Evolutionary conservation across 345 rosid genomes (phyloP).

Genomic region (Sonneratia alba): DNA sequence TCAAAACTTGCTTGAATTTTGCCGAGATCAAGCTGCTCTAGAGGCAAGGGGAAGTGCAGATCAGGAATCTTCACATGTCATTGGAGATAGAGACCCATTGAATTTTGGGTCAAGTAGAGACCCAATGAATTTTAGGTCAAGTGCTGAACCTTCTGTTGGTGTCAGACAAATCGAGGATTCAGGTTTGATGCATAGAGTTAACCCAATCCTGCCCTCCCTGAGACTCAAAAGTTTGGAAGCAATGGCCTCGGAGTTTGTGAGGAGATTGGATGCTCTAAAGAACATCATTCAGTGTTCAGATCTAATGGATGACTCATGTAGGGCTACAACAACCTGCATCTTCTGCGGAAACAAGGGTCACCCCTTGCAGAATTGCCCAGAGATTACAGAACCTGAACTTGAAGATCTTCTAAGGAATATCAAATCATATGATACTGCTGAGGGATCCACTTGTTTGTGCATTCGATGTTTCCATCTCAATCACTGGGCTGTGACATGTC

Average conservation of each 20-base stretch:
- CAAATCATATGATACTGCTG: constrained; percentile 24
- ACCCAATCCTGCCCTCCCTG: constrained; percentile 23
- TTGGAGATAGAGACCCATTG: constrained; percentile 14
- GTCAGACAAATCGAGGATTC: constrained; percentile 24
- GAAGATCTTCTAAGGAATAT: constrained; percentile 38
- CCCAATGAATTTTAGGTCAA: constrained; percentile 14
- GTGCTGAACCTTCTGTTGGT: constrained; percentile 23
- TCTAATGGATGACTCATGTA: constrained; percentile 23
- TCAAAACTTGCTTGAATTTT: constrained; percentile 15
- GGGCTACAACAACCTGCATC: constrained; percentile 35
- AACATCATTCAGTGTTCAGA: constrained; percentile 28
- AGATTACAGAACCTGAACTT: constrained; percentile 52
- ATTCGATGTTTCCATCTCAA: constrained; percentile 56
- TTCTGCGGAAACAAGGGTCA: constrained; percentile 73
- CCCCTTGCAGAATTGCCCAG: constrained; percentile 45
- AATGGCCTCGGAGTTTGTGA: constrained; percentile 56
- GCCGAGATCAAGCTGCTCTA: constrained; percentile 10
- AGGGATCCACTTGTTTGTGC: constrained; percentile 39
- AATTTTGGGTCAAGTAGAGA: constrained; percentile 7
- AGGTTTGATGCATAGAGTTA: constrained; percentile 14
- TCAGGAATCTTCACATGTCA: constrained; percentile 10
- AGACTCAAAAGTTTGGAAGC: constrained; percentile 44
- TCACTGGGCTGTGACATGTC: constrained; percentile 82
- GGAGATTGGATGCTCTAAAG: constrained; percentile 67
- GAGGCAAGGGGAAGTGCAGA: constrained; percentile 12